Evolutionary conservation across 495 filamentous ascomycete genomes (phyloP).

Genomic region (Penicillium antarcticum): DNA sequence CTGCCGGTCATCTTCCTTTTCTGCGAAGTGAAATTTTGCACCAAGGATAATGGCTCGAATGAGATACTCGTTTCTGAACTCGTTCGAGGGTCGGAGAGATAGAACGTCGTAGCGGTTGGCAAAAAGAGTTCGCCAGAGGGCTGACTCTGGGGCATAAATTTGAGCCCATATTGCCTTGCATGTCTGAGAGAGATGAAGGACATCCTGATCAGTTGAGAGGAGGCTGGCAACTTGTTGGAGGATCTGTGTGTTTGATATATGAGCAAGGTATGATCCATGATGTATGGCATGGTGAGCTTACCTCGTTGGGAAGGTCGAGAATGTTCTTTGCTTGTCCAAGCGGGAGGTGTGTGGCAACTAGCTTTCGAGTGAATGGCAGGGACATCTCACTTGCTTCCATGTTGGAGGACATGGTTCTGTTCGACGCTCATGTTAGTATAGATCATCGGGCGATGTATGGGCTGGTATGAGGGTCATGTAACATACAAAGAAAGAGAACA

Average conservation of each 20-base stretch:
- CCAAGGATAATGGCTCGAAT: constrained; percentile 28
- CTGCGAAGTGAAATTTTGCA: constrained; percentile 15
- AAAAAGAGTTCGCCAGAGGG: constrained; percentile 36
- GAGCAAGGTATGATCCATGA: neutral
- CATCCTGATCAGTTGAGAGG: constrained; percentile 30
- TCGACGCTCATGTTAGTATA: too few relatives aligned
- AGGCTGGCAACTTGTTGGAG: constrained; percentile 37
- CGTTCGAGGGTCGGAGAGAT: constrained; percentile 6
- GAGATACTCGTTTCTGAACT: constrained; percentile 32
- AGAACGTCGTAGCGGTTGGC: constrained; percentile 32
- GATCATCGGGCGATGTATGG: too few relatives aligned
- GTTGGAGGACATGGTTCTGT: too few relatives aligned
- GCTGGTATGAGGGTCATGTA: too few relatives aligned
- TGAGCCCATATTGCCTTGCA: constrained; percentile 18
- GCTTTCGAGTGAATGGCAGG: too few relatives aligned
- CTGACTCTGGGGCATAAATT: constrained; percentile 19
- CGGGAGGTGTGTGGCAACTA: neutral
- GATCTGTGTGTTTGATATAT: constrained; percentile 20
- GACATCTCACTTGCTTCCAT: too few relatives aligned
- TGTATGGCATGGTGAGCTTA: neutral
- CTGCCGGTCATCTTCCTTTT: constrained; percentile 16
- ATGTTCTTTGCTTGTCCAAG: neutral
- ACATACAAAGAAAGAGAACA: too few relatives aligned
- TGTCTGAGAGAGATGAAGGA: constrained; percentile 25
- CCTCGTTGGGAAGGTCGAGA: constrained; percentile 25